Conservation (phyloP, 257 asterid species). For the Pogostemon cablin region DNA sequence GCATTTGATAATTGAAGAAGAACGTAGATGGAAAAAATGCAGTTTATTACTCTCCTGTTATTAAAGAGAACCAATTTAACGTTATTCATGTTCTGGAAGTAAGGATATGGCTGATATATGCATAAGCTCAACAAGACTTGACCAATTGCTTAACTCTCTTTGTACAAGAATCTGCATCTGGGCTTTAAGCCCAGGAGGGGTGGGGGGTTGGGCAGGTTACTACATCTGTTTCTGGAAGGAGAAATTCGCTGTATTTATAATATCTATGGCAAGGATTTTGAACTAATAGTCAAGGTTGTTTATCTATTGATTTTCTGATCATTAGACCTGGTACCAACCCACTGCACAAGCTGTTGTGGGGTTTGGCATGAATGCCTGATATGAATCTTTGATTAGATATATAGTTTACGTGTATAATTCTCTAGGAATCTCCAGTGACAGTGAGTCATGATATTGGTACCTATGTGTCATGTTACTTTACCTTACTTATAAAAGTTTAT, state of each 20-base stretch:
- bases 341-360: too few relatives aligned
- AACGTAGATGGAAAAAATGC: neutral
- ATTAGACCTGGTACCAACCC: too few relatives aligned
- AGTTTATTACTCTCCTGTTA: slow-evolving; percentile 2
- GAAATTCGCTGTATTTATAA: neutral
- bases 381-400: neutral
- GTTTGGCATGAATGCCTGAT: neutral
- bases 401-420: too few relatives aligned
- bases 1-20: too few relatives aligned
- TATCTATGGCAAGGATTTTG: neutral
- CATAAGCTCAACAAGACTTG: neutral
- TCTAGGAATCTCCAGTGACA: too few relatives aligned
- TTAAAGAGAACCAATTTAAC: neutral
- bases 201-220: neutral
- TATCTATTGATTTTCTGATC: neutral
- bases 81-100: neutral
- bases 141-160: too few relatives aligned
- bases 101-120: neutral
- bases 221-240: neutral
- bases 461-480: neutral
- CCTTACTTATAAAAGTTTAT: slow-evolving; percentile 11
- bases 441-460: neutral
- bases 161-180: too few relatives aligned
- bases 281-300: neutral
- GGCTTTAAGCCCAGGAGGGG: neutral